Evolutionary conservation across 2,329 filamentous ascomycete genomes (phyloP).

Genomic region (Colletotrichum simmondsii): DNA sequence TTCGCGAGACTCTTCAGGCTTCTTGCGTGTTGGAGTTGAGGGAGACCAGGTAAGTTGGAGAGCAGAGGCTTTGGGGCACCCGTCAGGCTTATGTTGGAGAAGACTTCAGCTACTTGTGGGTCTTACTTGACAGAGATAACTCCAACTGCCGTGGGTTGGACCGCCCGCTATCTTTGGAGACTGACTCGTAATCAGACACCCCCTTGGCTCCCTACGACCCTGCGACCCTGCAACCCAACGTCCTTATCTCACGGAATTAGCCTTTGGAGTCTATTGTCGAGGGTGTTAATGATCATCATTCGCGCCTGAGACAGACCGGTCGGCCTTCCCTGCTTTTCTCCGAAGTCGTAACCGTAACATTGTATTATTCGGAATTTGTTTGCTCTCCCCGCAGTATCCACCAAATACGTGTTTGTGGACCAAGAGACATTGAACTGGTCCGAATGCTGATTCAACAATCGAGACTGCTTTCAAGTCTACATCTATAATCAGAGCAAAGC

Average conservation of each 20-base stretch:
- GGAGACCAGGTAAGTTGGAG: constrained; percentile 27
- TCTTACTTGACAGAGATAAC: neutral
- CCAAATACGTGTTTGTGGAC: neutral
- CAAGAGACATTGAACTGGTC: neutral
- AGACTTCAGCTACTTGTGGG: constrained; percentile 12
- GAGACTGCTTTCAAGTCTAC: neutral
- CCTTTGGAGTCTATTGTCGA: neutral
- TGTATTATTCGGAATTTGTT: neutral
- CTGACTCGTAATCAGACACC: constrained; percentile 21
- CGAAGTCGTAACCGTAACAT: constrained; percentile 13
- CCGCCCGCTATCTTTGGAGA: constrained; percentile 23
- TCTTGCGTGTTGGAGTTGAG: constrained; percentile 20
- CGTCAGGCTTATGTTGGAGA: constrained; percentile 34
- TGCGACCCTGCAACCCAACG: neutral
- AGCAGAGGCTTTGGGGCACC: constrained; percentile 21
- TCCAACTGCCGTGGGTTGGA: constrained; percentile 10
- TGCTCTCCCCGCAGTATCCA: constrained; percentile 31
- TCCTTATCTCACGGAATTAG: neutral
- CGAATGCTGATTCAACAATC: neutral
- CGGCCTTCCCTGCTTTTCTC: neutral
- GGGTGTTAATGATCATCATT: neutral
- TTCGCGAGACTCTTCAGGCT: neutral
- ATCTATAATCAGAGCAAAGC: neutral
- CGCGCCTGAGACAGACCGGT: neutral
- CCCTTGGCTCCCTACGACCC: constrained; percentile 3